Percentiles rank a stretch among this genome's conserved stretches.
phyloP scores from a whole-genome alignment of 495 filamentous ascomycete species.

The Sphaerosporella brunnea region DNA sequence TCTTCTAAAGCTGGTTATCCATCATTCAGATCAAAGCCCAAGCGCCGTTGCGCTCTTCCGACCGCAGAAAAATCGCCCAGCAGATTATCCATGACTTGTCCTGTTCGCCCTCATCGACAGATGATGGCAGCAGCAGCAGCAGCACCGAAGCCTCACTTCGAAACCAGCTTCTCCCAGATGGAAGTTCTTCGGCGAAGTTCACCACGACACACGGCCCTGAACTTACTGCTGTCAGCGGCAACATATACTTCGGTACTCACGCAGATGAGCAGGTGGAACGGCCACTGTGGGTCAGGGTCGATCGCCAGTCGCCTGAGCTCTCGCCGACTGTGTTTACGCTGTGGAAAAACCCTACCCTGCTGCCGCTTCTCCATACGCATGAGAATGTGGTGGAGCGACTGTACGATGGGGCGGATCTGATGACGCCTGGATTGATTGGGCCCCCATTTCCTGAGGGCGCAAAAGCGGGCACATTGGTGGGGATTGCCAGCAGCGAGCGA shows the following conservation, averaged over 20 bases:
- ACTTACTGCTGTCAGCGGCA: slow-evolving; percentile 44
- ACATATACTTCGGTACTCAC: slow-evolving; percentile 46
- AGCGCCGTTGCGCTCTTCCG: slow-evolving; percentile 50
- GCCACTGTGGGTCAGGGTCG: slow-evolving; percentile 51
- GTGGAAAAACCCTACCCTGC: slow-evolving; percentile 44
- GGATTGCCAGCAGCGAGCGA: slow-evolving; percentile 44
- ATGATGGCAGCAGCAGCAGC: not conserved
- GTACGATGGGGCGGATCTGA: slow-evolving; percentile 49
- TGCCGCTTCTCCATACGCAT: slow-evolving; percentile 48
- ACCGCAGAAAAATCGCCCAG: slow-evolving; percentile 52
- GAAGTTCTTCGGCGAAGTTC: slow-evolving; percentile 45
- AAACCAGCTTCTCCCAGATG: slow-evolving; percentile 48
- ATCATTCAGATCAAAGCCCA: slow-evolving; percentile 53
- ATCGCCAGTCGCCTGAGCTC: slow-evolving; percentile 17
- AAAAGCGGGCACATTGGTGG: slow-evolving; percentile 43
- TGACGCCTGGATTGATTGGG: slow-evolving; percentile 55
- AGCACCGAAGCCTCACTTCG: slow-evolving; percentile 31
- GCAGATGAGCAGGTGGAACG: slow-evolving; percentile 38
- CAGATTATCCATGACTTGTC: slow-evolving; percentile 48
- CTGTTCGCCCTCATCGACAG: slow-evolving; percentile 25
- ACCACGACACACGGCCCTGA: slow-evolving; percentile 52
- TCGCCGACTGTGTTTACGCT: slow-evolving; percentile 55
- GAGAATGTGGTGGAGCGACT: slow-evolving; percentile 46
- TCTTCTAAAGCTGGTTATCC: no score
- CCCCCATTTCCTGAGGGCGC: slow-evolving; percentile 49